Conservation (phyloP, 2,329 filamentous ascomycete species). For the Cercospora zeina region DNA sequence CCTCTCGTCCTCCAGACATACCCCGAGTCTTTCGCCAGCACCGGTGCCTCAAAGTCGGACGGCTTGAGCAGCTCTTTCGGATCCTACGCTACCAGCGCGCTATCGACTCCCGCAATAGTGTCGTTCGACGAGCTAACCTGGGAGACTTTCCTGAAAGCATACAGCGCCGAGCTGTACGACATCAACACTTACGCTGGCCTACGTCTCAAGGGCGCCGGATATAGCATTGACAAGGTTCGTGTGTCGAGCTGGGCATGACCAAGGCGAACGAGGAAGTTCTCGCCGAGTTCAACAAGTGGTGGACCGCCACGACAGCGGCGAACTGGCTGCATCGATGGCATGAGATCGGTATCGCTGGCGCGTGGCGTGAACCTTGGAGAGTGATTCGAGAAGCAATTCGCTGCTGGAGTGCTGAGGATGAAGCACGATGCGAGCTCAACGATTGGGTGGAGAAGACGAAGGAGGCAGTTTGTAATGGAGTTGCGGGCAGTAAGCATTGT, state of each 20-base stretch:
- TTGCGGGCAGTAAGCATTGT: too few species aligned
- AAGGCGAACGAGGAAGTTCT: constrained; percentile 30
- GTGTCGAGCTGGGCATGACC: constrained; percentile 29
- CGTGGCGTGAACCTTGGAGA: too few species aligned
- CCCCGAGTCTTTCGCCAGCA: constrained; percentile 7
- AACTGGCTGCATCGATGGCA: too few species aligned
- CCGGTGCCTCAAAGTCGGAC: constrained; percentile 5
- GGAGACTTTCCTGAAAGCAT: constrained; percentile 37
- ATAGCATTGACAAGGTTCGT: constrained; percentile 34
- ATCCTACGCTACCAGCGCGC: constrained; percentile 19
- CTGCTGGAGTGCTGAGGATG: too few species aligned
- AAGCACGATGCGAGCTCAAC: neutral
- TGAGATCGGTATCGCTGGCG: too few species aligned
- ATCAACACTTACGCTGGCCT: constrained; percentile 44
- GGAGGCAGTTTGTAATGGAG: constrained; percentile 1
- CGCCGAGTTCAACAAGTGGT: constrained; percentile 45
- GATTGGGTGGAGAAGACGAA: constrained; percentile 9
- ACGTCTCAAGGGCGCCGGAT: constrained; percentile 45
- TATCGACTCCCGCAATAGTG: constrained; percentile 16
- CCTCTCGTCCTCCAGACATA: constrained; percentile 28
- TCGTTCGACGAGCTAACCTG: constrained; percentile 37
- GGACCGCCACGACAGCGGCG: constrained; percentile 40
- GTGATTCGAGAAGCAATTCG: too few species aligned
- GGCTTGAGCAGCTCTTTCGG: constrained; percentile 7
- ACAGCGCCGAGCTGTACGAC: constrained; percentile 39